Conservation (phyloP, 2,329 filamentous ascomycete genomes). For the Phaeosphaeria sp. region DNA sequence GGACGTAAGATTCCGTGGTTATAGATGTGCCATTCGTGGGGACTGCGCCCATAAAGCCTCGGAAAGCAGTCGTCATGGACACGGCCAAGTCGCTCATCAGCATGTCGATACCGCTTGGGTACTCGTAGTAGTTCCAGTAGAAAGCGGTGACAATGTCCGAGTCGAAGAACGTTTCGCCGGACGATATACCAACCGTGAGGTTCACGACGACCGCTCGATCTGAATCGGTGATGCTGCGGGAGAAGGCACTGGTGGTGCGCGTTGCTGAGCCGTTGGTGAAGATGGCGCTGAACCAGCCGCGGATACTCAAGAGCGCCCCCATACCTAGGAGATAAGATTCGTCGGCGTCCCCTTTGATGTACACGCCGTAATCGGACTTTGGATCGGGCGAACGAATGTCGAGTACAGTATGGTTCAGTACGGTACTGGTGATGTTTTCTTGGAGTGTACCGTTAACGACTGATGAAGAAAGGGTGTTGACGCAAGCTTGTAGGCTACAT, state of each 20-base stretch:
- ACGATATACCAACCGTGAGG: constrained; percentile 21
- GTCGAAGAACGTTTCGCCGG: constrained; percentile 22
- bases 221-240: constrained; percentile 18
- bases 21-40: constrained; percentile 13
- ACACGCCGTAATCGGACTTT: constrained; percentile 14
- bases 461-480: constrained; percentile 14
- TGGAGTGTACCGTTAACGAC: constrained; percentile 19
- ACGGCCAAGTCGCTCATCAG: constrained; percentile 19
- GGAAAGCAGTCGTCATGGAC: constrained; percentile 22
- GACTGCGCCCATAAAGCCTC: constrained; percentile 16
- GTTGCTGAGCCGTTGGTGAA: constrained; percentile 22
- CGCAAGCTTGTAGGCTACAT: constrained; percentile 17
- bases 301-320: constrained; percentile 17
- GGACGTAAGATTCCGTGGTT: constrained; percentile 15
- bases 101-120: constrained; percentile 17
- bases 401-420: constrained; percentile 14
- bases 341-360: constrained; percentile 7
- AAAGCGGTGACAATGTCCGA: constrained; percentile 20
- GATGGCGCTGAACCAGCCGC: constrained; percentile 19
- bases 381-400: constrained; percentile 14
- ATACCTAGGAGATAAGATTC: constrained; percentile 15
- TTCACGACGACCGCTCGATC: constrained; percentile 20
- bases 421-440: constrained; percentile 16
- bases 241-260: constrained; percentile 18
- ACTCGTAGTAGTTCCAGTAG: constrained; percentile 23